These are phyloP conservation scores for Coemansia sp. DNA, from an alignment of 371 early-diverging fungal species.

Conservation along the genomic window DNA sequence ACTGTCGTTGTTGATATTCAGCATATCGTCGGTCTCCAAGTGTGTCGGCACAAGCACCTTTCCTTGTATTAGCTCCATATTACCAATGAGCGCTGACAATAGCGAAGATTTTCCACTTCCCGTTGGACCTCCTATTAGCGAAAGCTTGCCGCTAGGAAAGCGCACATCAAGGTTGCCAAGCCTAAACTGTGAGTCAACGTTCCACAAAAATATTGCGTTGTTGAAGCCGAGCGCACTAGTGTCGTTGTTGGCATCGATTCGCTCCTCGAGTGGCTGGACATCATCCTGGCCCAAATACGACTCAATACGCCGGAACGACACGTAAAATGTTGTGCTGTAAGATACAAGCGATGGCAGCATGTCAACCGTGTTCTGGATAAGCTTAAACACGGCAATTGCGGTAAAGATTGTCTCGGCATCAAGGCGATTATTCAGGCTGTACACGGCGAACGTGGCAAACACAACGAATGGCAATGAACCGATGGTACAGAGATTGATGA, in stretches of 20 bases:
- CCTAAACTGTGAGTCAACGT: background rate
- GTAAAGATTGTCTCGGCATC: conserved; percentile 64
- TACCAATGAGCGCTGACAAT: conserved; percentile 84
- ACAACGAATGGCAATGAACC: conserved; percentile 76
- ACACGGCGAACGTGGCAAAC: conserved; percentile 63
- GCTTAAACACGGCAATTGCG: conserved; percentile 63
- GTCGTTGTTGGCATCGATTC: background rate
- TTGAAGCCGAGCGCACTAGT: conserved; percentile 18
- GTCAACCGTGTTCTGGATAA: conserved; percentile 66
- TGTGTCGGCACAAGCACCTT: conserved; percentile 8
- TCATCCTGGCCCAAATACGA: conserved; percentile 72
- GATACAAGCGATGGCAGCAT: conserved; percentile 66
- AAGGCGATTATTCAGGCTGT: conserved; percentile 60
- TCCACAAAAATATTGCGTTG: conserved; percentile 24
- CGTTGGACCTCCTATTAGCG: conserved; percentile 85
- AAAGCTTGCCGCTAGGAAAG: conserved; percentile 64
- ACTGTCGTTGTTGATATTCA: background rate
- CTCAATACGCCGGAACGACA: conserved; percentile 73
- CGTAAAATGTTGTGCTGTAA: conserved; percentile 62
- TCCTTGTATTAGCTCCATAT: conserved; percentile 69
- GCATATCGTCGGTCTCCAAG: background rate
- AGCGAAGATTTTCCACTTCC: conserved; percentile 92
- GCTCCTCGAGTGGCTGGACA: conserved; percentile 44
- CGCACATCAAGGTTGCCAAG: conserved; percentile 66
- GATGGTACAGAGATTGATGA: conserved; percentile 54